phyloP scores from a whole-genome alignment of 1,139 yeast species.

The Wickerhamomyces sp. region DNA sequence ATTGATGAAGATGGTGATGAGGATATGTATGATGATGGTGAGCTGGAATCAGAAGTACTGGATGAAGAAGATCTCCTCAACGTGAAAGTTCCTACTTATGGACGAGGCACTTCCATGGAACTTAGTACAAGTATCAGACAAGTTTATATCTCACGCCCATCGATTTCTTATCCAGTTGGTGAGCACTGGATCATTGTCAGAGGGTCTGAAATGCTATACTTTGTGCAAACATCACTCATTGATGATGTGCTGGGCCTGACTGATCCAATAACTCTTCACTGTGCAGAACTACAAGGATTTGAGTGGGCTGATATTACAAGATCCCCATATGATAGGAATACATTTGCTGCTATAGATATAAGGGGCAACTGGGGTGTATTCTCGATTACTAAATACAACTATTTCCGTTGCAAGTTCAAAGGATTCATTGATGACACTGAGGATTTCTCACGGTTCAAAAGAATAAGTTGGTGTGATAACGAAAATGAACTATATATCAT shows the following conservation, averaged over 20 bases:
- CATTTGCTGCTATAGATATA: constrained; percentile 44
- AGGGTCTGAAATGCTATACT: neutral
- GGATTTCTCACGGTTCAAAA: constrained; percentile 56
- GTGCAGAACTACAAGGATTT: constrained; percentile 11
- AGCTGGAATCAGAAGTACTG: neutral
- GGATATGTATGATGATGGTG: neutral
- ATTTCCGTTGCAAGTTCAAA: neutral
- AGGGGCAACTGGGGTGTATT: constrained; percentile 49
- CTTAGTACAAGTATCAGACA: constrained; percentile 39
- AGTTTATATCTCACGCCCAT: constrained; percentile 27
- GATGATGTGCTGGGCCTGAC: constrained; percentile 1
- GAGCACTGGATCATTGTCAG: neutral
- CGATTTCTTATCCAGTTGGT: neutral
- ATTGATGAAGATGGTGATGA: neutral
- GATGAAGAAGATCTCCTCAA: neutral
- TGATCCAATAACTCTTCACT: neutral
- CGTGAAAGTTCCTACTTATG: constrained; percentile 18
- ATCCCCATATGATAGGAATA: constrained; percentile 35
- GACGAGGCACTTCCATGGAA: constrained; percentile 25
- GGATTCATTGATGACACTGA: constrained; percentile 37
- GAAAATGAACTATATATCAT: constrained; percentile 34
- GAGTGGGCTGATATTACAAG: constrained; percentile 45
- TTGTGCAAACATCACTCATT: constrained; percentile 3
- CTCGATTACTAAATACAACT: constrained; percentile 23
- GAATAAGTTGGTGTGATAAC: constrained; percentile 40